phyloP scores from a whole-genome alignment of 2,329 filamentous ascomycete species.

The Alternaria incomplexa region DNA sequence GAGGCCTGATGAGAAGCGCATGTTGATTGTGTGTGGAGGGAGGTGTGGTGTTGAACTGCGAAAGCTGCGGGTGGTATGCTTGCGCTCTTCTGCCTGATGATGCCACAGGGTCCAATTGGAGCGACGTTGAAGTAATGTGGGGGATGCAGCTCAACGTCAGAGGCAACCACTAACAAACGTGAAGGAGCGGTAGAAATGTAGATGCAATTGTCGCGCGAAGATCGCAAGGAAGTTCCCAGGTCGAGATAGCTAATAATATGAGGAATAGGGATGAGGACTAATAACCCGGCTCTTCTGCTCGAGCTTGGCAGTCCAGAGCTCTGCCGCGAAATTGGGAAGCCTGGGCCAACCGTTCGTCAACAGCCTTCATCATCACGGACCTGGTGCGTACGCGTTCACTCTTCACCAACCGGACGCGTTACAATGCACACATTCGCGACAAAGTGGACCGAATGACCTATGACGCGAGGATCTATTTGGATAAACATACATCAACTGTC shows the following conservation, averaged over 20 bases:
- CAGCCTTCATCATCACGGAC: background rate
- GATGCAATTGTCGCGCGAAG: background rate
- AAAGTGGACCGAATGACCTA: background rate
- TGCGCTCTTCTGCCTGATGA: conserved; percentile 26
- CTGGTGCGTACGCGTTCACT: background rate
- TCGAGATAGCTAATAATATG: conserved; percentile 1
- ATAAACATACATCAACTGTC: background rate
- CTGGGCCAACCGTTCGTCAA: conserved; percentile 11
- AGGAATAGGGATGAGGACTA: conserved; percentile 11
- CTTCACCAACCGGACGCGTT: background rate
- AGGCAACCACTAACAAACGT: conserved; percentile 11
- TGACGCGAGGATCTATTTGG: background rate
- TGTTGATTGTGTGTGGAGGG: conserved; percentile 34
- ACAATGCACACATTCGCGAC: background rate
- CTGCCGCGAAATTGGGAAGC: conserved; percentile 13
- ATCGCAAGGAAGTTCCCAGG: background rate
- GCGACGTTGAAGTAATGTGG: conserved; percentile 23
- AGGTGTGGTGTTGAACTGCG: conserved; percentile 11
- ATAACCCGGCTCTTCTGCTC: background rate
- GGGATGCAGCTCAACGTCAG: conserved; percentile 18
- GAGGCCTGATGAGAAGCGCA: conserved; percentile 61
- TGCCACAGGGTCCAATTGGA: conserved; percentile 28
- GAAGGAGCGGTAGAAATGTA: conserved; percentile 11
- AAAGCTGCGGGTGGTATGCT: conserved; percentile 6
- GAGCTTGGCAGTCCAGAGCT: conserved; percentile 9